phyloP scores from a whole-genome alignment of 495 filamentous ascomycete species.

The Lasiosphaeria hispida region DNA sequence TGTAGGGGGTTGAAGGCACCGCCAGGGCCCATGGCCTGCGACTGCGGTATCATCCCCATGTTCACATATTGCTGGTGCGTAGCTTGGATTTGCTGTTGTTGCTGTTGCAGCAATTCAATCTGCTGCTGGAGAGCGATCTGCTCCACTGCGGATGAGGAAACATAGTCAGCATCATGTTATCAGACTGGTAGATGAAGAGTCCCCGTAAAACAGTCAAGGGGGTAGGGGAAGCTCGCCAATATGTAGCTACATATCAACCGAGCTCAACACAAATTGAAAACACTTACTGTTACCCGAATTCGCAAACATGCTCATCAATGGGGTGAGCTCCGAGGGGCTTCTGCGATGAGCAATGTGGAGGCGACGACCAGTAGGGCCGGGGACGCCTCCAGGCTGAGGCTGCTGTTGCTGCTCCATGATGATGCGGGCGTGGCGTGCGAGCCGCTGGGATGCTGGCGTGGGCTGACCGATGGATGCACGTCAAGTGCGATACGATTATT shows the following conservation, averaged over 20 bases:
- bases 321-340: constrained; percentile 96
- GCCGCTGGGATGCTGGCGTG: constrained; percentile 18
- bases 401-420: constrained; percentile 65
- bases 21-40: constrained; percentile 69
- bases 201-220: background rate
- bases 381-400: constrained; percentile 60
- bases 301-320: constrained; percentile 89
- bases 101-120: constrained; percentile 95
- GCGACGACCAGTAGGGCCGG: constrained; percentile 82
- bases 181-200: background rate
- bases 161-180: constrained; percentile 26
- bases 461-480: constrained; percentile 38
- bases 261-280: constrained; percentile 4
- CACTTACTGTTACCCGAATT: constrained; percentile 53
- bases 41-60: constrained; percentile 86
- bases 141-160: constrained; percentile 64
- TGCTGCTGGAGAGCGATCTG: constrained; percentile 98
- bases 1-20: constrained; percentile 64
- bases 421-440: constrained; percentile 19
- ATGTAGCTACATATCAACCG: background rate
- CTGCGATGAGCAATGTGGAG: constrained; percentile 96
- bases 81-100: constrained; percentile 95
- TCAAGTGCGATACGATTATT: constrained; percentile 43
- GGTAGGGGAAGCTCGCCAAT: background rate
- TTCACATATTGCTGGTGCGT: constrained; percentile 97